Percentiles rank a stretch among this genome's conserved stretches.
Conservation (phyloP, 495 filamentous ascomycete species). For the Annulohypoxylon bovei region DNA sequence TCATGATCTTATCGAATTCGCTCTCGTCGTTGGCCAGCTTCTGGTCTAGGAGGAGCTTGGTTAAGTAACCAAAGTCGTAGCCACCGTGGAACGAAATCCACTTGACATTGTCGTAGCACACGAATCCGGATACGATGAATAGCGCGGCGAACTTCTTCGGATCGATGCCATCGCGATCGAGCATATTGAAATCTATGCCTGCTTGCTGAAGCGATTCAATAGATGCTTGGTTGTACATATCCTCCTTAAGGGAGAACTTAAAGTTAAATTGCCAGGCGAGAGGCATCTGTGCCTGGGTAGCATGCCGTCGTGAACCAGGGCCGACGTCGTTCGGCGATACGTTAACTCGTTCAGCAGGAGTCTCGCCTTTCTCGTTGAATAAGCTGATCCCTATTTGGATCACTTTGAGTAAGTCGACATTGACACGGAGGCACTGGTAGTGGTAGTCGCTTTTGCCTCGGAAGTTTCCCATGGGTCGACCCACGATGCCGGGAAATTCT, state of each 20-base stretch:
- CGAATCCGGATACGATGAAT: constrained; percentile 88
- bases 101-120: constrained; percentile 85
- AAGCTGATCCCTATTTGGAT: constrained; percentile 96
- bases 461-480: constrained; percentile 92
- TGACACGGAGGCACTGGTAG: constrained; percentile 96
- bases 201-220: constrained; percentile 86
- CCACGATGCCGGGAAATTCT: constrained; percentile 96
- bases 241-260: constrained; percentile 89
- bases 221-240: constrained; percentile 96
- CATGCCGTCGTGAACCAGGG: constrained; percentile 50
- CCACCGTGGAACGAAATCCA: constrained; percentile 99
- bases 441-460: constrained; percentile 96
- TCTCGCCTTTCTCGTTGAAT: constrained; percentile 86
- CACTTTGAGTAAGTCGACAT: constrained; percentile 95
- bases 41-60: constrained; percentile 86
- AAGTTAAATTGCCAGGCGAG: constrained; percentile 99
- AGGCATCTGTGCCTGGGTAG: constrained; percentile 71
- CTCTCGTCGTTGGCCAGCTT: constrained; percentile 86
- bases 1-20: constrained; percentile 84
- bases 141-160: constrained; percentile 86
- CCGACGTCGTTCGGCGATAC: constrained; percentile 65
- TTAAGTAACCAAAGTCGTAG: constrained; percentile 97
- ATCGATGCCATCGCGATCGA: constrained; percentile 91
- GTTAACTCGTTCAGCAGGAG: constrained; percentile 71
- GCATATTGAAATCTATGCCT: constrained; percentile 85